These are phyloP conservation scores for Aureobasidium namibiae DNA, from an alignment of 2,329 filamentous ascomycete species.

Conservation along the genomic window DNA sequence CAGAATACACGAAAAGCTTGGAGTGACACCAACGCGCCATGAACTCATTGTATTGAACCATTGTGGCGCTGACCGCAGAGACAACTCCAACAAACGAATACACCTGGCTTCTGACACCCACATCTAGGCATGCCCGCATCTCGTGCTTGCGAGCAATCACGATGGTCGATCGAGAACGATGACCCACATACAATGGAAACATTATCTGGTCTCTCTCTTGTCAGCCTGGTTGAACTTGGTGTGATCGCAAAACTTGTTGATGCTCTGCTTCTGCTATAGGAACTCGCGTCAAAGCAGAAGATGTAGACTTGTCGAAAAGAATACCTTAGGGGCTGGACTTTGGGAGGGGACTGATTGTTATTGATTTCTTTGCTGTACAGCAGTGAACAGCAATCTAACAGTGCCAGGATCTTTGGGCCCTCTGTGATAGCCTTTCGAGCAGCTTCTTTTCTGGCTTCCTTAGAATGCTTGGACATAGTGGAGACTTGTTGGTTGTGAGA, in stretches of 20 bases:
- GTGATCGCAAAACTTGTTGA: background rate
- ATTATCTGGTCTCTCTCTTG: background rate
- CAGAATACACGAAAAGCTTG: no score
- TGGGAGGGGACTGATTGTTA: background rate
- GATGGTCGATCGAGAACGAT: background rate
- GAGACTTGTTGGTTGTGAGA: background rate
- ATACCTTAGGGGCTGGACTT: no score
- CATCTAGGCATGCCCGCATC: no score
- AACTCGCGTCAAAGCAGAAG: no score
- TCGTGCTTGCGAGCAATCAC: no score
- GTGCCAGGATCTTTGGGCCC: background rate
- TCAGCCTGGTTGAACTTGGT: background rate
- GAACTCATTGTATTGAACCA: no score
- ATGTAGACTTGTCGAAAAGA: no score
- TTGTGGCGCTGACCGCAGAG: no score
- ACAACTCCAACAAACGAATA: no score
- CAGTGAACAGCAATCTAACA: background rate
- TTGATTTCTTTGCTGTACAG: background rate
- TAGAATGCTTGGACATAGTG: background rate
- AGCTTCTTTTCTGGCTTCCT: background rate
- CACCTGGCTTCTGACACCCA: no score
- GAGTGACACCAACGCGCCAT: no score
- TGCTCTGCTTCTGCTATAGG: no score
- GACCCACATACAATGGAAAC: background rate
- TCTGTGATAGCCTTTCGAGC: background rate